Evolutionary conservation across 768 basidiomycete species (phyloP), one percentile per base, ranked within the genome.

Genomic region (Suillus occidentalis): DNA sequence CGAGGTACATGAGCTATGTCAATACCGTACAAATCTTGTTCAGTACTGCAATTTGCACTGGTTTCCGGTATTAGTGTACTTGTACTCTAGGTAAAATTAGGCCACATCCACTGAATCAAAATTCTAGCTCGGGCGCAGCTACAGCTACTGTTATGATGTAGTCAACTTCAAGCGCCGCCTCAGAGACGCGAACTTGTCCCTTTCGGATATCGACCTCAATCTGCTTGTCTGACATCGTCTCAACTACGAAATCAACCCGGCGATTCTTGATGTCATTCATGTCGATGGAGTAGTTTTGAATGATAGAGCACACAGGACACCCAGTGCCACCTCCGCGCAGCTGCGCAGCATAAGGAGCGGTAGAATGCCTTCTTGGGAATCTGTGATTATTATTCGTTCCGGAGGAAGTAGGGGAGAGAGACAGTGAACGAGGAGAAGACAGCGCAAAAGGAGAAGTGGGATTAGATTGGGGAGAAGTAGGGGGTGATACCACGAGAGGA

Each of bases 251-350:
- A 59, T 59, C 58, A 31, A 25, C 12, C 40, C 25, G 28, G 40
- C 40, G 5, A 40, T 28, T 40, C 40, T 42, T 59, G 40, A 59
- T 25, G 6, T 12, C 40, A 28, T 28, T 3, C 20, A 42, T 42
- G 25, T 59, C 2, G 20, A 59, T 31, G 3, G 18, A 3, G 6
- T 13, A 40, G 3, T 42, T 6, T 6, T 20, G 40, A 42, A 42
- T 42, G 20, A 59, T 40, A 59, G 58, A 18, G 42, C 58, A 59
- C 58, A 59, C 58, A 42, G 40, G 58, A 42, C 58, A 59, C 58
- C 40, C 58, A 59, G 58, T 31, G 18, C 18, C 18, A 59, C 25
- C 25, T 10, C 25, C 18, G 18, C 10, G 25, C 25, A 59, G 18
- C 58, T 28, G 40, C 28, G 2, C 37, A 58, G 37, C 16, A 37